Base-by-base conservation (phyloP, 2,329 filamentous ascomycete genomes). In the Colletotrichum spaethianum region DNA sequence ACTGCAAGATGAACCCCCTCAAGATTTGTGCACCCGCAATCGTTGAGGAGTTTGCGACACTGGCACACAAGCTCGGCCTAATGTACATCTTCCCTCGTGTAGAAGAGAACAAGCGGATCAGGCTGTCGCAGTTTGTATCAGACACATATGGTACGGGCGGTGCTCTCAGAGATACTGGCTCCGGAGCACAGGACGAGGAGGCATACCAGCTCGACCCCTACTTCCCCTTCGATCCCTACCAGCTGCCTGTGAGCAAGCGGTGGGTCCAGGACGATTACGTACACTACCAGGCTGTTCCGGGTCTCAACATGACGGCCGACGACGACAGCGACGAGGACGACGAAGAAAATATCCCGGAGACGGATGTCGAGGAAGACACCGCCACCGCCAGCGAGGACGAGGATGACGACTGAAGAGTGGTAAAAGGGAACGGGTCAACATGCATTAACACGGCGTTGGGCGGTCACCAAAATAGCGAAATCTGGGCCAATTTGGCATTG, bases 141-240 rank as follows among this genome's bases (percentile, higher is more conserved):
- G 86, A 87, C 11, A 88, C 86, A 44, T 89, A 89, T 74, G 86
- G 88, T 23, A 87, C 85, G 14, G 87, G 89, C 66, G 86, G 87
- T 14, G 86, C 85, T 1, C 83, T 89, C 42, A 87, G 87, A 73
- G 90, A 90, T 75, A 81, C 87, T 6, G 86, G 86, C 8, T 81
- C 83, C 61, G 83, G 87, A 62, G 80, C 83, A 18, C 88, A 91
- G 65, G 93, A 93, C 70, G 94, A 98, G 75, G 91, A 92, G 74
- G 93, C 91, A 78, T 92, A 96, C 78, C 93, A 98, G 81, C 88
- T 99, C 1, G 95, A 98, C 76, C 93, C 95, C 0, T 98, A 97
- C 81, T 99, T 98, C 78, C 96, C 96, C 0, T 99, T 99, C 78
- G 96, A 99, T 79, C 97, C 97, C 2, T 99, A 98, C 81, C 93